phyloP scores from a whole-genome alignment of 2,329 filamentous ascomycete genomes.

The Sporothrix luriei region DNA sequence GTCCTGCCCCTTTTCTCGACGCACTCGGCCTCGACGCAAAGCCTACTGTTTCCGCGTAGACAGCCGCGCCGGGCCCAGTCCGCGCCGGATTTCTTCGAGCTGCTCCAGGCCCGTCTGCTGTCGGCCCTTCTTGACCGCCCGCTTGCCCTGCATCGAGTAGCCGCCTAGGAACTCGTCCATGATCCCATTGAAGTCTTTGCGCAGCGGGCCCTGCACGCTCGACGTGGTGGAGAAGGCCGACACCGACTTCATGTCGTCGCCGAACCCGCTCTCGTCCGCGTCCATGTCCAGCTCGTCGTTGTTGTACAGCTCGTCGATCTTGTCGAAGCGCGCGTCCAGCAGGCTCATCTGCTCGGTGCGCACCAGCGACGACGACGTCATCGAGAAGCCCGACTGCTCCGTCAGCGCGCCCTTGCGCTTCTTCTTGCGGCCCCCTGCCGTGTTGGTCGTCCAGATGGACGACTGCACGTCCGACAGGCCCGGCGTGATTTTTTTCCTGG shows the following conservation, averaged over 20 bases:
- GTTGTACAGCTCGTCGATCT: conserved; percentile 76
- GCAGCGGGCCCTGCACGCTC: conserved; percentile 67
- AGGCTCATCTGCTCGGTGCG: conserved; percentile 85
- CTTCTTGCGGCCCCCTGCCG: conserved; percentile 80
- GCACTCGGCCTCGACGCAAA: not conserved
- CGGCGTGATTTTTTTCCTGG: conserved; percentile 43
- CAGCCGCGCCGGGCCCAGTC: conserved; percentile 74
- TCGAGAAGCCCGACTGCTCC: conserved; percentile 87
- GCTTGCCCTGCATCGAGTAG: conserved; percentile 72
- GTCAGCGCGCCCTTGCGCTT: conserved; percentile 95
- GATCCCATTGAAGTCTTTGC: conserved; percentile 82
- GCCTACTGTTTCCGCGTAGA: conserved; percentile 22
- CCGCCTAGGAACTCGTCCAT: conserved; percentile 89
- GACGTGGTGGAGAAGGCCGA: conserved; percentile 66
- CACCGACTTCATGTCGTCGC: conserved; percentile 57
- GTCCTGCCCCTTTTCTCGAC: not conserved
- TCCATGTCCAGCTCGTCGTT: conserved; percentile 53
- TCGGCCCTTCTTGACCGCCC: conserved; percentile 75
- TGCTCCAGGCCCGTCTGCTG: conserved; percentile 82
- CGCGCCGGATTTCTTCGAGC: conserved; percentile 83
- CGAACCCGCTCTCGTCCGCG: conserved; percentile 37
- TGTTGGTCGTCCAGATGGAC: conserved; percentile 73
- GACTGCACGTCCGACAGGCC: conserved; percentile 67
- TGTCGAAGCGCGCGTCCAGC: conserved; percentile 89
- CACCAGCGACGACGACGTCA: conserved; percentile 94